phyloP scores from a whole-genome alignment of 441 rosid genomes.

The Croton setiger region DNA sequence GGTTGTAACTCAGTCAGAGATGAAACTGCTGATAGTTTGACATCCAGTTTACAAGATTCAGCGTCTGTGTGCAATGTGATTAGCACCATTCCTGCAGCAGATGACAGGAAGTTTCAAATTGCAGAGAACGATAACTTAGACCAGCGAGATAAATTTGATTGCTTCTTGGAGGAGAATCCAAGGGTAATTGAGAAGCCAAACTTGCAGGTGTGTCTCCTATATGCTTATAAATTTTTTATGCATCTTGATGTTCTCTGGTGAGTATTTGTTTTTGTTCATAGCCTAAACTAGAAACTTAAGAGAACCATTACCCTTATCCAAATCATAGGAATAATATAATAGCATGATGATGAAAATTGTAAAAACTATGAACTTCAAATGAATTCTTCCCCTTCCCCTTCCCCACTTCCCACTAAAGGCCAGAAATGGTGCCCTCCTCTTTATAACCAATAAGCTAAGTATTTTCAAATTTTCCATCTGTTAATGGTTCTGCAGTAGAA shows the following conservation, averaged over 20 bases:
- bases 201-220: constrained; percentile 49
- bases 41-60: constrained; percentile 42
- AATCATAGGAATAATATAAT: background rate
- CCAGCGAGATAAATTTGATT: constrained; percentile 32
- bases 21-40: constrained; percentile 35
- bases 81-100: constrained; percentile 31
- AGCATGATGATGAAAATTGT: background rate
- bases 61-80: constrained; percentile 25
- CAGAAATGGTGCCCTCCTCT: background rate
- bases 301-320: background rate
- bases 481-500: background rate
- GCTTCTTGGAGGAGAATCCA: constrained; percentile 35
- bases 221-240: background rate
- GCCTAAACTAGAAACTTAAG: constrained; percentile 8
- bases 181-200: constrained; percentile 25
- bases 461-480: background rate
- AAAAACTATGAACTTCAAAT: background rate
- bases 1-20: constrained; percentile 46
- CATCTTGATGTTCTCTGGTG: background rate
- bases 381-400: background rate
- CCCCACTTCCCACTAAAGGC: background rate
- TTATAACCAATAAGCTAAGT: background rate
- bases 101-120: constrained; percentile 36
- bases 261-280: background rate
- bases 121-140: constrained; percentile 33